phyloP scores from a whole-genome alignment of 2,329 filamentous ascomycete genomes.

The Pseudogymnoascus sp. region DNA sequence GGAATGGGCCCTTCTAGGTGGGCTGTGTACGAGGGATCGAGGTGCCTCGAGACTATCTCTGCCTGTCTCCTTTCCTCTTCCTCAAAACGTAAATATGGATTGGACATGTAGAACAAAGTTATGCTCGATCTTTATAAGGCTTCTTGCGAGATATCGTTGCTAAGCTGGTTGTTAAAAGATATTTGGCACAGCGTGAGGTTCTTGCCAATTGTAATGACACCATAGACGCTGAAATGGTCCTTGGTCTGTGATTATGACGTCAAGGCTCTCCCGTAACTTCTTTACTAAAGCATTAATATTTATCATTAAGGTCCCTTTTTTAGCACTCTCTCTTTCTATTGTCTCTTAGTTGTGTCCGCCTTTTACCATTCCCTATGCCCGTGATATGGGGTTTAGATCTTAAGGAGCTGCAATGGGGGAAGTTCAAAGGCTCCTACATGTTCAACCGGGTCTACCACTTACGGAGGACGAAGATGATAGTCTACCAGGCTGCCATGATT shows the following conservation, averaged over 20 bases:
- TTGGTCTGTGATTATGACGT: slow-evolving; percentile 48
- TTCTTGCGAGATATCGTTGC: too few relatives aligned
- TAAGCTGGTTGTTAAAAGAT: too few relatives aligned
- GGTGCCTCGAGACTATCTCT: too few relatives aligned
- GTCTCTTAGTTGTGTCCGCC: not conserved
- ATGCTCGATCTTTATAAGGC: too few relatives aligned
- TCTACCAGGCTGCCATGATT: slow-evolving; percentile 54
- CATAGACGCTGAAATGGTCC: too few relatives aligned
- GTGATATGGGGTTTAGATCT: slow-evolving; percentile 53
- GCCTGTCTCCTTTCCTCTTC: too few relatives aligned
- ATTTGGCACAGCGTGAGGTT: too few relatives aligned
- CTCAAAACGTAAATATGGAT: too few relatives aligned
- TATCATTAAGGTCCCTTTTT: not conserved
- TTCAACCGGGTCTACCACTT: slow-evolving; percentile 48
- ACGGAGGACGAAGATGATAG: slow-evolving; percentile 50
- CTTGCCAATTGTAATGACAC: too few relatives aligned
- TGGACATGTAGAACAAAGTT: too few relatives aligned
- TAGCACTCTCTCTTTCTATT: not conserved
- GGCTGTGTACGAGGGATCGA: too few relatives aligned
- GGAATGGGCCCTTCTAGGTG: too few relatives aligned
- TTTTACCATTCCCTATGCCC: slow-evolving; percentile 26
- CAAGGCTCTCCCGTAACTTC: slow-evolving; percentile 30
- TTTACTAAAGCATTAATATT: not conserved
- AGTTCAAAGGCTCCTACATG: slow-evolving; percentile 52
- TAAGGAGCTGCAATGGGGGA: slow-evolving; percentile 49